Conservation (phyloP, 495 filamentous ascomycete species). For the Alectoria sarmentosa region DNA sequence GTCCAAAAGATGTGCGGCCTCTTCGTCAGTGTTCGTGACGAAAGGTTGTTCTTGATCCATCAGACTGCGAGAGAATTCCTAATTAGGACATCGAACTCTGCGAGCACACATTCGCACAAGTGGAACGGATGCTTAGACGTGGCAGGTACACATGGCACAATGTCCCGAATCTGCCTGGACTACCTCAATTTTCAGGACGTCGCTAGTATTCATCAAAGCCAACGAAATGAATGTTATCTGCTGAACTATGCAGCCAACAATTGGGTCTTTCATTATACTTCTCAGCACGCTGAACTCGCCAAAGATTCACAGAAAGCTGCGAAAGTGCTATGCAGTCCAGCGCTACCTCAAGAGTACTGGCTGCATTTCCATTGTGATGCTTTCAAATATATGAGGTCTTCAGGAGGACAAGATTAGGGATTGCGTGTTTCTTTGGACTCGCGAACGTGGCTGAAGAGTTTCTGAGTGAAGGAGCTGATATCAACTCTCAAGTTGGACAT, state of each 20-base stretch:
- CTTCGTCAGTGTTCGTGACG: slow-evolving; percentile 33
- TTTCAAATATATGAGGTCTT: too few species aligned
- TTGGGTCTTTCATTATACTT: slow-evolving; percentile 1
- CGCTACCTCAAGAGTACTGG: slow-evolving; percentile 23
- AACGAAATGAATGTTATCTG: not conserved
- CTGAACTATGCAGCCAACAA: slow-evolving; percentile 7
- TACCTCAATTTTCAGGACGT: slow-evolving; percentile 9
- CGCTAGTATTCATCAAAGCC: not conserved
- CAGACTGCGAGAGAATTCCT: slow-evolving; percentile 38
- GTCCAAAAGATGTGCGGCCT: slow-evolving; percentile 35
- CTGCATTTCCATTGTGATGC: slow-evolving; percentile 21
- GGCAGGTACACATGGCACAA: slow-evolving; percentile 9
- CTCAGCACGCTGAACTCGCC: not conserved
- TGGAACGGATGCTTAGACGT: slow-evolving; percentile 13
- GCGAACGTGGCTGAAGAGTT: not conserved
- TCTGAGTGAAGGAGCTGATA: slow-evolving; percentile 7
- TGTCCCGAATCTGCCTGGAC: slow-evolving; percentile 7
- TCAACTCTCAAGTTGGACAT: slow-evolving; percentile 1
- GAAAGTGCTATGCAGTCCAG: not conserved
- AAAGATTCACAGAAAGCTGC: not conserved
- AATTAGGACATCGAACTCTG: not conserved
- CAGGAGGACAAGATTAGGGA: not conserved
- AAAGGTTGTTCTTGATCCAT: slow-evolving; percentile 37
- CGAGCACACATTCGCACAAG: not conserved
- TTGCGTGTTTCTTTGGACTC: not conserved